phyloP scores from a whole-genome alignment of 768 basidiomycete genomes.

The Phylloporus sp. region DNA sequence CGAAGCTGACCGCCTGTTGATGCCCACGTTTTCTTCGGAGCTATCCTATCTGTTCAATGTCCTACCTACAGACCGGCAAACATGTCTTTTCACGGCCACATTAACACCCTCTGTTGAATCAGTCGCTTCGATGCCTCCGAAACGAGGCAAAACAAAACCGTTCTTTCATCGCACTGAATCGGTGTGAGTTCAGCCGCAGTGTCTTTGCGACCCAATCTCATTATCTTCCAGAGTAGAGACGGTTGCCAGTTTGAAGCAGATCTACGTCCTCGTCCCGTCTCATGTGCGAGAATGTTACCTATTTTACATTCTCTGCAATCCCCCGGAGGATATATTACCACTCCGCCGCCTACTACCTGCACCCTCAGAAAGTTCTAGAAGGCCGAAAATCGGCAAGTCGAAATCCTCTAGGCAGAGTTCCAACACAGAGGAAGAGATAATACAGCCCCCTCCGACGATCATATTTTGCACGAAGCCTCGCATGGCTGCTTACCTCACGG shows the following conservation, averaged over 20 bases:
- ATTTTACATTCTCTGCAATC: constrained; percentile 84
- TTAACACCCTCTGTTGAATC: constrained; percentile 82
- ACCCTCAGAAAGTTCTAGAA: constrained; percentile 15
- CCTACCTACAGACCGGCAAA: constrained; percentile 86
- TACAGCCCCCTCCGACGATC: constrained; percentile 91
- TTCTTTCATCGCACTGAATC: constrained; percentile 81
- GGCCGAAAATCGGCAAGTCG: constrained; percentile 33
- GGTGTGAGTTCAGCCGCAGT: constrained; percentile 45
- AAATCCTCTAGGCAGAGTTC: constrained; percentile 29
- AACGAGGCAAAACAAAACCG: constrained; percentile 78
- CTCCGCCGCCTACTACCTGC: constrained; percentile 64
- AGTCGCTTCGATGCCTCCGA: constrained; percentile 66
- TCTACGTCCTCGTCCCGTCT: constrained; percentile 89
- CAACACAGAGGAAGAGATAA: constrained; percentile 46
- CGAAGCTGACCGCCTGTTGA: constrained; percentile 92
- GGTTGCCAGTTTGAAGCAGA: constrained; percentile 81
- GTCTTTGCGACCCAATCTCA: not conserved
- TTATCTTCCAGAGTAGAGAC: constrained; percentile 68
- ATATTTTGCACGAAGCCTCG: constrained; percentile 86
- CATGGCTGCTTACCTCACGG: constrained; percentile 86
- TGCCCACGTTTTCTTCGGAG: constrained; percentile 85
- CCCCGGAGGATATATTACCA: constrained; percentile 71
- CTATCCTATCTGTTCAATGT: constrained; percentile 70
- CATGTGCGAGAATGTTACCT: constrained; percentile 93
- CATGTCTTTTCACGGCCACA: constrained; percentile 95